These are phyloP conservation scores for Pleurotus eryngii DNA, from an alignment of 768 basidiomycete genomes.

Conservation along the genomic window DNA sequence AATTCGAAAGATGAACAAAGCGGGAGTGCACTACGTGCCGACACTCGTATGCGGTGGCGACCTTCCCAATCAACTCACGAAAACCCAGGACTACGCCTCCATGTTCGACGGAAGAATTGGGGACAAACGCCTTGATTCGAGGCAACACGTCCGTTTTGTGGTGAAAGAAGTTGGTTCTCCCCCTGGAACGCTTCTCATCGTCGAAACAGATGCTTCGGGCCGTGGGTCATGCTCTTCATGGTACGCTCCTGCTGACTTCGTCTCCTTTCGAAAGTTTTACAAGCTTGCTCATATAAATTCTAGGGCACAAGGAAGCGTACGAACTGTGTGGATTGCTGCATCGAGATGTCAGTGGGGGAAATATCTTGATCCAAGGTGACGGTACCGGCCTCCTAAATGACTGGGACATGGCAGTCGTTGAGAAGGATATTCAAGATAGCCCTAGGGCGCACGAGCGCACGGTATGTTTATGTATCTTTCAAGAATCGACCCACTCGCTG, in stretches of 20 bases:
- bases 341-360: slow-evolving; percentile 10
- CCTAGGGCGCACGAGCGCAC: slow-evolving; percentile 4
- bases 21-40: neutral
- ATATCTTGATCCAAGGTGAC: slow-evolving; percentile 6
- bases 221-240: neutral
- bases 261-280: too few relatives aligned
- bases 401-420: slow-evolving; percentile 5
- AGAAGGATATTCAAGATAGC: neutral
- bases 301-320: slow-evolving; percentile 7
- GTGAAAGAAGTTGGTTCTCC: neutral
- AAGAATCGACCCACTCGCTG: too few relatives aligned
- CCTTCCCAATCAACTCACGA: slow-evolving; percentile 10
- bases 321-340: slow-evolving; percentile 1
- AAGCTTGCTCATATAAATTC: too few relatives aligned
- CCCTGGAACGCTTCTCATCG: neutral
- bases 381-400: slow-evolving; percentile 7
- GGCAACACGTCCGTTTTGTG: neutral
- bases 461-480: neutral
- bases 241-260: neutral
- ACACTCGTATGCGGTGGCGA: slow-evolving; percentile 5
- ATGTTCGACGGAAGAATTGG: too few relatives aligned
- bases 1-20: neutral
- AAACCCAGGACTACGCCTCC: neutral
- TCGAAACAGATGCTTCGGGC: neutral
- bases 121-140: neutral